A percentile compares a stretch with the other conserved stretches of the same genome.
phyloP scores from a whole-genome alignment of 1,139 yeast genomes.

The Candida freyschussii region DNA sequence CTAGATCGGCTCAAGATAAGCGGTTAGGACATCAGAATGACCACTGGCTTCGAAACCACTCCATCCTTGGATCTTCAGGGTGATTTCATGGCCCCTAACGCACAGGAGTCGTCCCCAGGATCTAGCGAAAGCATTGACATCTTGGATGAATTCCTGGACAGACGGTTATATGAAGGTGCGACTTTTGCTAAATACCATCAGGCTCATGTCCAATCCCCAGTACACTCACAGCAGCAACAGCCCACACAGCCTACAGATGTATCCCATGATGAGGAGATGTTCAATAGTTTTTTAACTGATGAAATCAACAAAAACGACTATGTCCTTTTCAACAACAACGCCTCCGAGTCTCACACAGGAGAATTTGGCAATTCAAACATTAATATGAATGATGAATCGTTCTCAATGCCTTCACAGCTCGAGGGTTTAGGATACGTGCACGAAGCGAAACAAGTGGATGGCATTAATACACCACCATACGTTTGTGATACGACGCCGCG shows the following conservation, averaged over 20 bases:
- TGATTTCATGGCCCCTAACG: no score
- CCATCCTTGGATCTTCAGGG: slow-evolving; percentile 1
- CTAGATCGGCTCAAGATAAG: no score
- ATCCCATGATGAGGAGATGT: slow-evolving; percentile 20
- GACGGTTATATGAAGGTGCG: slow-evolving; percentile 42
- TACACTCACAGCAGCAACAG: slow-evolving; percentile 6
- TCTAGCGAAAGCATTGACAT: slow-evolving; percentile 21
- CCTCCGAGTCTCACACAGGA: slow-evolving; percentile 6
- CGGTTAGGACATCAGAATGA: slow-evolving; percentile 13
- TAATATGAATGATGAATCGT: not conserved
- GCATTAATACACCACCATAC: no score
- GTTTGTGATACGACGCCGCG: no score
- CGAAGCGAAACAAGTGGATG: no score
- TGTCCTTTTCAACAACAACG: slow-evolving; percentile 11
- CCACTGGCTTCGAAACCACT: slow-evolving; percentile 12
- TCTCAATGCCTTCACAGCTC: no score
- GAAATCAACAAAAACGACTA: slow-evolving; percentile 23
- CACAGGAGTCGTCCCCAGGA: slow-evolving; percentile 1
- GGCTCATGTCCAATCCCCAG: not conserved
- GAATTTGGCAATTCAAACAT: slow-evolving; percentile 4
- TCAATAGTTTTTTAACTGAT: slow-evolving; percentile 22
- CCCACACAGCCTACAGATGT: no score
- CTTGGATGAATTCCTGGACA: slow-evolving; percentile 54
- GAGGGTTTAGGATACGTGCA: no score
- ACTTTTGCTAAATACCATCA: not conserved